These are phyloP conservation scores for Suillus hirtellus DNA, from an alignment of 768 basidiomycete genomes.

Conservation along the genomic window DNA sequence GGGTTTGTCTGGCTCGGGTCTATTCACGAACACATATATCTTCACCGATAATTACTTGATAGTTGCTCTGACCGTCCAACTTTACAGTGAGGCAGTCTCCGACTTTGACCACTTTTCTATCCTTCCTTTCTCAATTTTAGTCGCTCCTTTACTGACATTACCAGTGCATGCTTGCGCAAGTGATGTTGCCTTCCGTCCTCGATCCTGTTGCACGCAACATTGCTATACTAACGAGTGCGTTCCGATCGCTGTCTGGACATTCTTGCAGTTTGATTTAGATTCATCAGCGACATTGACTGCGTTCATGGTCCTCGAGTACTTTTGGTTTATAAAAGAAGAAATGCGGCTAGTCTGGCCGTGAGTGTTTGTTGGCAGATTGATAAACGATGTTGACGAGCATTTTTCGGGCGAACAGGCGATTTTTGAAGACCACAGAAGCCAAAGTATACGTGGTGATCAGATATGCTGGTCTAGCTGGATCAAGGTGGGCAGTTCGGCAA, in stretches of 20 bases:
- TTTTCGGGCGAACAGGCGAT: neutral
- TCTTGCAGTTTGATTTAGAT: neutral
- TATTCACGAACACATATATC: neutral
- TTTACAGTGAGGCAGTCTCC: neutral
- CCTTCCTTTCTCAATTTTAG: neutral
- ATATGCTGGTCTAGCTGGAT: constrained; percentile 19
- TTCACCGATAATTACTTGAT: neutral
- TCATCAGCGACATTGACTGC: constrained; percentile 14
- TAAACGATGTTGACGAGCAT: neutral
- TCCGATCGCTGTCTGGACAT: neutral
- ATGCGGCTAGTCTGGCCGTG: constrained; percentile 23
- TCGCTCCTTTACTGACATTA: neutral
- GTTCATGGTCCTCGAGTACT: constrained; percentile 21
- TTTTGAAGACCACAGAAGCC: neutral
- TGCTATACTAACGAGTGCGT: neutral
- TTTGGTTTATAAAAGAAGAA: constrained; percentile 19
- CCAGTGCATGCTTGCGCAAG: neutral
- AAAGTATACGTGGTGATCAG: constrained; percentile 16
- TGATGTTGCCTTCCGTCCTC: neutral
- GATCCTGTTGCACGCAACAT: neutral
- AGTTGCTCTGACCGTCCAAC: neutral
- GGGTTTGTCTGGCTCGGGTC: neutral
- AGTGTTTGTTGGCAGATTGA: constrained; percentile 4
- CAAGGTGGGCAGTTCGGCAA: constrained; percentile 17
- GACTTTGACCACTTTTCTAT: neutral